phyloP scores from a whole-genome alignment of 192 early-diverging fungal species.

The Entophlyctis luteolus region DNA sequence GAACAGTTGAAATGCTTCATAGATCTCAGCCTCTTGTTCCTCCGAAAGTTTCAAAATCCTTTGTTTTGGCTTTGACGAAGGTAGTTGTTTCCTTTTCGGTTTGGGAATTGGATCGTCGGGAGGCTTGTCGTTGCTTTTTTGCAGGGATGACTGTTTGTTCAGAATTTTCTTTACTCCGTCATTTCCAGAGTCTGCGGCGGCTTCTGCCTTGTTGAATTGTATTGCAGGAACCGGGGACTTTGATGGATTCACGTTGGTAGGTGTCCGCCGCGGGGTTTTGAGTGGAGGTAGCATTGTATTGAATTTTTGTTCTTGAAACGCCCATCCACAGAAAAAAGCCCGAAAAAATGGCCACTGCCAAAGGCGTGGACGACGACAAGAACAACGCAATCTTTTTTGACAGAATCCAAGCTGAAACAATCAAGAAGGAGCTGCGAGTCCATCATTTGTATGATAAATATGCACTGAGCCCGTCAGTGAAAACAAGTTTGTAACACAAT shows the following conservation, averaged over 20 bases:
- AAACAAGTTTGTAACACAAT: constrained; percentile 22
- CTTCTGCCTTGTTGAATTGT: no score
- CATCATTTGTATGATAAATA: constrained; percentile 35
- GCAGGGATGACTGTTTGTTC: no score
- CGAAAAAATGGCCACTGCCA: constrained; percentile 22
- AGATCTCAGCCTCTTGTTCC: constrained; percentile 58
- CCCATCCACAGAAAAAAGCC: not conserved
- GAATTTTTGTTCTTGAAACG: not conserved
- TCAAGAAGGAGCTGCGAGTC: constrained; percentile 35
- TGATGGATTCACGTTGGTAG: not conserved
- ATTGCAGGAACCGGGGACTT: not conserved
- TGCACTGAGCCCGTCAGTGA: constrained; percentile 30
- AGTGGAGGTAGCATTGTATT: no score
- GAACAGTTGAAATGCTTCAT: constrained; percentile 66
- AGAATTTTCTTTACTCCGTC: no score
- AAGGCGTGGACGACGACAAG: not conserved
- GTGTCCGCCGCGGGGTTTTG: not conserved
- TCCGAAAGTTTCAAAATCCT: constrained; percentile 11
- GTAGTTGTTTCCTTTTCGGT: not conserved
- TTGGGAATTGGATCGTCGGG: not conserved
- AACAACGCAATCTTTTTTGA: constrained; percentile 30
- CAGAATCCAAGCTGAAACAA: constrained; percentile 36
- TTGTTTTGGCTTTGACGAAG: constrained; percentile 11
- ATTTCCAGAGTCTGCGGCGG: not conserved
- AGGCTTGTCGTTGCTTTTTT: not conserved